Conservation (phyloP, 2,329 filamentous ascomycete species). For the Parasarocladium wereldwijsianum region DNA sequence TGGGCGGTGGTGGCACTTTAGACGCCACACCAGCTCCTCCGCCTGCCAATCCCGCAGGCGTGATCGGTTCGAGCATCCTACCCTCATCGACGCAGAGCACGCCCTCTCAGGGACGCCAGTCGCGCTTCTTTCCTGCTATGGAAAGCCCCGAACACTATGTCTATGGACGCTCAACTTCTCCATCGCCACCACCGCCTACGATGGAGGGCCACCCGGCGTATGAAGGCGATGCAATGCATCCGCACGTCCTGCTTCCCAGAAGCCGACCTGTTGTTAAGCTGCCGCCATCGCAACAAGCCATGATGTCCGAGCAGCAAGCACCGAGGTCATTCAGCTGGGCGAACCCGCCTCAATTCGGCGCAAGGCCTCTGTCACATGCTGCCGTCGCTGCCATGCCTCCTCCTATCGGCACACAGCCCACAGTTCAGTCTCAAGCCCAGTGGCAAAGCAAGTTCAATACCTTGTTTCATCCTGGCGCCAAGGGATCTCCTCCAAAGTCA, state of each 20-base stretch:
- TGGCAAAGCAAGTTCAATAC: conserved; percentile 82
- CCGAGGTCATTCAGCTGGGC: conserved; percentile 20
- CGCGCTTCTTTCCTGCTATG: conserved; percentile 46
- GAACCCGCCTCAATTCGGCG: no score
- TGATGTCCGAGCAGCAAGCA: conserved; percentile 11
- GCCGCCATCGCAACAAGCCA: conserved; percentile 35
- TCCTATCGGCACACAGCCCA: conserved; percentile 7
- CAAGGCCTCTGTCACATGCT: no score
- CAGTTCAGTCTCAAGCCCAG: conserved; percentile 20
- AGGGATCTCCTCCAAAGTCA: conserved; percentile 41
- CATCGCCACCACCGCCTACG: conserved; percentile 59
- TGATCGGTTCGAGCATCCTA: conserved; percentile 16
- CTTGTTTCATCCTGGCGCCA: conserved; percentile 55
- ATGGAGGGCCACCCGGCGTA: conserved; percentile 59
- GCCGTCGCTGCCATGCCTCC: conserved; percentile 11
- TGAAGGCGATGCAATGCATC: conserved; percentile 47
- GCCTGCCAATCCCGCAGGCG: conserved; percentile 11
- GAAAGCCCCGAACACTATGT: conserved; percentile 22
- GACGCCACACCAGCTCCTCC: conserved; percentile 7
- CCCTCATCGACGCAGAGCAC: conserved; percentile 14
- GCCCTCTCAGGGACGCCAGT: conserved; percentile 31
- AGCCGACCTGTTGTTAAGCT: conserved; percentile 68
- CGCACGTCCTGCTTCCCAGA: conserved; percentile 55
- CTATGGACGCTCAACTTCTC: conserved; percentile 34
- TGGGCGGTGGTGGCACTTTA: background rate